Evolutionary conservation across 108 stramenopile species (phyloP).

Genomic region (Mayamaea pseudoterrestris): DNA sequence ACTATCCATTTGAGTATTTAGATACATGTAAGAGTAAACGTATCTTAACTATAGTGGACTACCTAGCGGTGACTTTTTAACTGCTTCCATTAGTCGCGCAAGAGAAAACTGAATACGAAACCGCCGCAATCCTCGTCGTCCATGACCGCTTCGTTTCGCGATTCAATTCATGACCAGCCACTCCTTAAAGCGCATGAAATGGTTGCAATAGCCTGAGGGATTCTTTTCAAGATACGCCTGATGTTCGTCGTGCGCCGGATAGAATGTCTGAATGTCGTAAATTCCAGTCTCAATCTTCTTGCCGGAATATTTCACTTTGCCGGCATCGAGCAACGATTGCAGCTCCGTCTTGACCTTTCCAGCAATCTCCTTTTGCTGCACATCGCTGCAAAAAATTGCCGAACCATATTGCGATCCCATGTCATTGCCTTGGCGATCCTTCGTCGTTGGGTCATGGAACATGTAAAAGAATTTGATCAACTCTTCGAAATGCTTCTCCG

Average conservation of each 20-base stretch:
- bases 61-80: too few species aligned
- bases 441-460: conserved; percentile 83
- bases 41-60: too few species aligned
- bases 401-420: conserved; percentile 76
- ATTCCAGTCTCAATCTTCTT: conserved; percentile 30
- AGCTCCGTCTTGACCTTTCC: conserved; percentile 43
- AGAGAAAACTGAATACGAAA: too few species aligned
- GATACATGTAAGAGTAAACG: too few species aligned
- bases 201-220: conserved; percentile 73
- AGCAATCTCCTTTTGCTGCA: conserved; percentile 45
- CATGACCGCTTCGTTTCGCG: background rate
- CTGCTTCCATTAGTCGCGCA: too few species aligned
- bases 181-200: conserved; percentile 43
- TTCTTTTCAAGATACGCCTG: conserved; percentile 68
- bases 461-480: conserved; percentile 70
- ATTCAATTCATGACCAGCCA: conserved; percentile 23
- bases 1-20: too few species aligned
- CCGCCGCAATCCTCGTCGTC: too few species aligned
- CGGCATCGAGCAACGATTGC: conserved; percentile 19
- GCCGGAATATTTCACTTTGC: conserved; percentile 21
- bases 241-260: conserved; percentile 60
- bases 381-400: conserved; percentile 53
- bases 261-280: conserved; percentile 30
- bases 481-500: conserved; percentile 31
- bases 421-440: conserved; percentile 86